Evolutionary conservation across 2,329 filamentous ascomycete genomes (phyloP).

Genomic region (Stagonosporopsis rhizophila): DNA sequence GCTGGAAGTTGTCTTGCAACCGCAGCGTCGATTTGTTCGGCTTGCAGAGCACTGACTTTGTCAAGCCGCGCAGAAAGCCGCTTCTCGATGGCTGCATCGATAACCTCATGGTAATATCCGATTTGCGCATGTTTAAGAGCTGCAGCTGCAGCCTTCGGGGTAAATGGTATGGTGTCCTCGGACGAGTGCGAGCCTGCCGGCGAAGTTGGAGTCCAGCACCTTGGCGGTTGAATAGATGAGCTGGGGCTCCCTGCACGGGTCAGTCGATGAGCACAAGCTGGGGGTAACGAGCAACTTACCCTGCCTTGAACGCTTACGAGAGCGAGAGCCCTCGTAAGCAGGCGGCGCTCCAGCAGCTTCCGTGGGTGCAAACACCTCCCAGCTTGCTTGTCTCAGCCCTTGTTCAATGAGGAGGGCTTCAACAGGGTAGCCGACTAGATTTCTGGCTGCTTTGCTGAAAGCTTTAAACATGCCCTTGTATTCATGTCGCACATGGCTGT

Average conservation of each 20-base stretch:
- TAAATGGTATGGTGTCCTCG: constrained; percentile 19
- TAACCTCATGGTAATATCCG: background rate
- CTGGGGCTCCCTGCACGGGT: constrained; percentile 5
- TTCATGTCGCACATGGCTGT: constrained; percentile 11
- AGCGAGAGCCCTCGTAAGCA: constrained; percentile 17
- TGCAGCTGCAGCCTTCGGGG: constrained; percentile 7
- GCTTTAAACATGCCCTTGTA: constrained; percentile 16
- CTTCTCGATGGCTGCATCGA: too few relatives aligned
- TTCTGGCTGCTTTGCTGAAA: constrained; percentile 17
- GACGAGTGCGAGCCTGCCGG: constrained; percentile 12
- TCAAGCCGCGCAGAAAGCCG: too few relatives aligned
- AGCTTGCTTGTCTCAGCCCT: constrained; percentile 20
- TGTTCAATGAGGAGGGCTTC: constrained; percentile 4
- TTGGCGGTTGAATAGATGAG: background rate
- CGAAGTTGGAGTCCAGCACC: background rate
- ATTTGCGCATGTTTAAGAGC: background rate
- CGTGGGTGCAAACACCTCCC: constrained; percentile 18
- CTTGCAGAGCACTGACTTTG: too few relatives aligned
- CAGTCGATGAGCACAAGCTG: background rate
- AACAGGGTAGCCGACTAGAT: constrained; percentile 12
- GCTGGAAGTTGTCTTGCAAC: background rate
- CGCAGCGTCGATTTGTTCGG: background rate
- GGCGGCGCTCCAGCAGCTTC: constrained; percentile 16
- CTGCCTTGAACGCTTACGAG: constrained; percentile 15
- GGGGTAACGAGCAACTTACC: constrained; percentile 1